Base-by-base conservation (phyloP, 1,139 yeast species). In the Zygoascus sp. region DNA sequence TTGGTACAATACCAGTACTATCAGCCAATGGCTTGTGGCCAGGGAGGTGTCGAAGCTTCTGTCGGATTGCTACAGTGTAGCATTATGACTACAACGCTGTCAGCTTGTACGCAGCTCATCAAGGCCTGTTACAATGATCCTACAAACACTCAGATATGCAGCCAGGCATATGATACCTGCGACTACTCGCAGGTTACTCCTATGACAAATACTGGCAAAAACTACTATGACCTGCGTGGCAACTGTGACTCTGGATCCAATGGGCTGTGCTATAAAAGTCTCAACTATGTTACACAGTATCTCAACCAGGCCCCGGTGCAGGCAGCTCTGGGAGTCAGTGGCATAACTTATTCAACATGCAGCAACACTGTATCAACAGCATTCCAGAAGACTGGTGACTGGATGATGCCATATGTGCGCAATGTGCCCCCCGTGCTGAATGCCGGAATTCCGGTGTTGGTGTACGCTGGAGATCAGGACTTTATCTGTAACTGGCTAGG, bases 11-110 rank as follows among this genome's bases (percentile, higher is more conserved):
- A 86, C 67, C 83, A 81, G 58, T 82, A 82, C 68, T 92, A 88
- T 68, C 84, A 86, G 70, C 96, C 95, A 64, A 92, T 92, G 98
- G 97, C 97, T 10, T 90, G 98, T 70, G 96, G 96, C 55, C 73
- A 80, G 60, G 96, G 96, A 62, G 97, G 96, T 41, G 84, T 80
- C 55, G 81, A 83, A 42, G 73, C 95, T 13, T 95, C 89, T 6
- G 72, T 90, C 58, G 72, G 75, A 32, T 84, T 82, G 44, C 87
- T 81, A 53, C 81, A 83, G 65, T 92, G 98, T 72, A 76, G 80
- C 48, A 71, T 74, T 44, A 90, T 92, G 97, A 68, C 75, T 48
- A 76, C 74, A 48, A 69, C 82, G 23, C 72, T 84, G 60, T 92
- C 90, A 53, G 80, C 94, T 66, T 92, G 97, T 73, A 71, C 81